These are phyloP conservation scores for Guadua angustifolia DNA, from an alignment of 176 grass and related monocot species.

Conservation along the genomic window DNA sequence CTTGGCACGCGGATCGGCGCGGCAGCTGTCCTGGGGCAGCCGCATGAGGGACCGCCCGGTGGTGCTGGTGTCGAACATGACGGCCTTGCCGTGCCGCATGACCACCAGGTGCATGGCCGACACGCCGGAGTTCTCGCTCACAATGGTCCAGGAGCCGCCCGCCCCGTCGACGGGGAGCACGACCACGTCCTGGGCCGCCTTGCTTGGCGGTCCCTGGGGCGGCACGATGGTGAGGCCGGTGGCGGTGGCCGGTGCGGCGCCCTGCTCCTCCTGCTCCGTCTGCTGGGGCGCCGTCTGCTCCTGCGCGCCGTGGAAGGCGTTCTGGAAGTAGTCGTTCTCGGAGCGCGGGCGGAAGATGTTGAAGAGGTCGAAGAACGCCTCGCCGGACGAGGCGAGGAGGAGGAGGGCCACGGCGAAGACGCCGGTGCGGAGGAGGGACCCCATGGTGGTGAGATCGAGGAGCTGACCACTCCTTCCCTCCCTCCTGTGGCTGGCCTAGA, in stretches of 20 bases:
- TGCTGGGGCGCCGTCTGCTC: background rate
- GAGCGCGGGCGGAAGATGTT: slow-evolving; percentile 39
- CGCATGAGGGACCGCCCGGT: slow-evolving; percentile 47
- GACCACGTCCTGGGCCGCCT: slow-evolving; percentile 29
- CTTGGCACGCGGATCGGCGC: slow-evolving; percentile 45
- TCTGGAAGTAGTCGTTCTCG: slow-evolving; percentile 37
- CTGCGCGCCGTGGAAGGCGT: slow-evolving; percentile 37
- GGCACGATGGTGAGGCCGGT: slow-evolving; percentile 55
- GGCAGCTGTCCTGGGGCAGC: slow-evolving; percentile 56
- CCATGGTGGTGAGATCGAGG: slow-evolving; percentile 38
- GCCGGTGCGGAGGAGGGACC: slow-evolving; percentile 30
- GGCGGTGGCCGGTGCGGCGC: slow-evolving; percentile 36
- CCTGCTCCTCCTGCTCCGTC: slow-evolving; percentile 51
- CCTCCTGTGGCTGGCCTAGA: background rate
- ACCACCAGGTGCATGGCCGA: slow-evolving; percentile 72
- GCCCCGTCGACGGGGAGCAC: background rate
- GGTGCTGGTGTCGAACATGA: slow-evolving; percentile 70
- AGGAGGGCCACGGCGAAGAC: slow-evolving; percentile 38
- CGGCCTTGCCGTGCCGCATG: slow-evolving; percentile 56
- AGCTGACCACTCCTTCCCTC: slow-evolving; percentile 27
- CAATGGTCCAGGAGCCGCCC: slow-evolving; percentile 50
- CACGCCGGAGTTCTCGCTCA: slow-evolving; percentile 62
- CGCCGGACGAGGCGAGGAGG: slow-evolving; percentile 30
- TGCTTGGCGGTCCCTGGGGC: slow-evolving; percentile 10
- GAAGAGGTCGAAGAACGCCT: slow-evolving; percentile 53